Conservation (phyloP, 768 basidiomycete genomes). For the Panaeolus cyanescens region DNA sequence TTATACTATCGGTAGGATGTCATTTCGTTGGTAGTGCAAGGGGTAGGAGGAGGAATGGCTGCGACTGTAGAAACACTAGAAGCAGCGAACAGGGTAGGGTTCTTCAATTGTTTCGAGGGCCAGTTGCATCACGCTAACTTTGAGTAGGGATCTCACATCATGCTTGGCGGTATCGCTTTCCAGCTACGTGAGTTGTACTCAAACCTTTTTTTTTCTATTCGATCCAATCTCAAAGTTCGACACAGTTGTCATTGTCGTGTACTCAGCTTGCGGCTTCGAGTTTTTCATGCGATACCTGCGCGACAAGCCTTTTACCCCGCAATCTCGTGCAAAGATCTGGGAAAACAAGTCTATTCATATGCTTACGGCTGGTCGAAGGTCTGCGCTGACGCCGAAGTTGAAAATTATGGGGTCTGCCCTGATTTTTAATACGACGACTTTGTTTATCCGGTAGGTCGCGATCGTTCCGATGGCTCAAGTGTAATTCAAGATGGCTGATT, state of each 20-base stretch:
- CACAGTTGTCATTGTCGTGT: conserved; percentile 45
- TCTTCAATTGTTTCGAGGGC: background rate
- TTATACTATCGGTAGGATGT: conserved; percentile 40
- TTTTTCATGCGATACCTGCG: conserved; percentile 43
- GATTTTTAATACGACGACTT: conserved; percentile 37
- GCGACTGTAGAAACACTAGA: conserved; percentile 30
- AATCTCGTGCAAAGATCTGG: background rate
- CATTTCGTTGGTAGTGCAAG: conserved; percentile 63
- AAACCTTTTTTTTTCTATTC: background rate
- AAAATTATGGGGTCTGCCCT: conserved; percentile 37
- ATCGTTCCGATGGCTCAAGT: background rate
- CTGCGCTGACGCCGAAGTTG: conserved; percentile 18
- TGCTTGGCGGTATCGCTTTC: conserved; percentile 65
- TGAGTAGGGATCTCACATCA: conserved; percentile 41
- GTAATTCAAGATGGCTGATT: no score
- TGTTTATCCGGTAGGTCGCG: conserved; percentile 46
- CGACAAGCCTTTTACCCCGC: background rate
- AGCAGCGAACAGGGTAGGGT: conserved; percentile 15
- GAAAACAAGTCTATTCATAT: conserved; percentile 22
- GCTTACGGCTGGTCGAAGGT: conserved; percentile 8
- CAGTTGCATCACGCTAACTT: background rate
- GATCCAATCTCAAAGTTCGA: background rate
- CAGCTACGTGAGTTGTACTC: conserved; percentile 44
- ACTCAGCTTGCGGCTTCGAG: conserved; percentile 41
- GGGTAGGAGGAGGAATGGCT: conserved; percentile 60